Evolutionary conservation across 2,329 filamentous ascomycete species (phyloP), one percentile per base, ranked within the genome.

Genomic region (Fusarium lateritium): DNA sequence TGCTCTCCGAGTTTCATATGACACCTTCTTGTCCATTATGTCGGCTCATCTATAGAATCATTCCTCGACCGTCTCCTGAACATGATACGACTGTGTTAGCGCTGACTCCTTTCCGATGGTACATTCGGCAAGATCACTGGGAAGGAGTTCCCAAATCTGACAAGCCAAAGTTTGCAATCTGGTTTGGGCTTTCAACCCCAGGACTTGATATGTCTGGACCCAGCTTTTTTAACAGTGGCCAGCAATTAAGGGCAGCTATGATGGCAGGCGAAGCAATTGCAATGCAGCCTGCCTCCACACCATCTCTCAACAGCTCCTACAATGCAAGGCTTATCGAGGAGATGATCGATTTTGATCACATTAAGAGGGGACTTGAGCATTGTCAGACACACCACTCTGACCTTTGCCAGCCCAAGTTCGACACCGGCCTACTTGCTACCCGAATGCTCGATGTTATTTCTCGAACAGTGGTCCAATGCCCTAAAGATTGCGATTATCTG

Each of bases 181-280:
- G 50, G 50, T 53, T 53, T 9, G 50, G 50, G 1, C 50, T 53
- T 7, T 45, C 50, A 15, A 53, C 26, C 11, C 50, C 50, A 3
- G 50, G 39, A 5, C 39, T 53, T 4, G 26, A 53, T 15, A 45
- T 53, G 21, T 53, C 50, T 1, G 39, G 39, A 0, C 39, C 50
- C 0, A 53, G 50, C 13, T 53, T 53, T 15, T 34, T 53, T 0
- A 45, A 45, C 2, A 28, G 11, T 1, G 39, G 39, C 2, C 19
- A 45, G 1, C 50, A 45, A 19, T 8, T 45, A 4, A 45, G 50
- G 24, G 50, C 6, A n/a, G 50, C 39, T 5, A 45, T 45, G 39
- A 53, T 53, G 50, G 34, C 38, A 5, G 38, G 50, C 0, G 50
- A 53, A 13, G 39, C 26, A 0, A 53, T 53, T 5, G 19, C 50